Percentiles rank a stretch among this genome's conserved stretches.
phyloP scores from a whole-genome alignment of 2,329 filamentous ascomycete genomes.

The Paraphoma sp. region DNA sequence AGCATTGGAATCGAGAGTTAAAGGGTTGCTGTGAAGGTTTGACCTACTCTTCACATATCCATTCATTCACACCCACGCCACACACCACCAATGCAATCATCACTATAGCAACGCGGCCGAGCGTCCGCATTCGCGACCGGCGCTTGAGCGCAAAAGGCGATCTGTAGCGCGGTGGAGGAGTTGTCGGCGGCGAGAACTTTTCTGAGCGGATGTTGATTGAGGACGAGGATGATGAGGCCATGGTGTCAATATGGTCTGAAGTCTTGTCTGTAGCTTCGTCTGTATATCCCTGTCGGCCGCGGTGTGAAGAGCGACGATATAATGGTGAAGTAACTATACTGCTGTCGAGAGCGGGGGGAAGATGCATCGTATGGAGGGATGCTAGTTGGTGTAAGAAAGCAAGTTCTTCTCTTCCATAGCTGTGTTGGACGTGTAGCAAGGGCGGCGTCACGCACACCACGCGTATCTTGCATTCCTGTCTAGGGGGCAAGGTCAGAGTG shows the following conservation, averaged over 20 bases:
- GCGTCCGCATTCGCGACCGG: not conserved
- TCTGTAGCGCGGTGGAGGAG: not conserved
- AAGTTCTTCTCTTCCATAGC: no score
- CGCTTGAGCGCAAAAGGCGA: not conserved
- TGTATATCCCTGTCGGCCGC: not conserved
- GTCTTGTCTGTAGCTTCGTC: not conserved
- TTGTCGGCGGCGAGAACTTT: not conserved
- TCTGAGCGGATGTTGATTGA: not conserved
- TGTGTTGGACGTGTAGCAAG: not conserved
- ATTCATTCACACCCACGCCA: not conserved
- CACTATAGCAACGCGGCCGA: not conserved
- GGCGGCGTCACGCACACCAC: not conserved
- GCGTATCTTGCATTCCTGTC: not conserved
- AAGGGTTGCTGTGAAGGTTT: not conserved
- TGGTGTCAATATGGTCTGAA: not conserved
- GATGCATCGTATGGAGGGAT: not conserved
- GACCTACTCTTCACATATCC: not conserved
- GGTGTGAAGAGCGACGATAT: constrained; percentile 1
- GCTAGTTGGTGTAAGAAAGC: not conserved
- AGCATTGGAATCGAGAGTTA: not conserved
- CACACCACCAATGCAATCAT: not conserved
- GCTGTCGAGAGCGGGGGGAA: constrained; percentile 1
- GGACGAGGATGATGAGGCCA: not conserved
- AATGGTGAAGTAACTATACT: constrained; percentile 1
- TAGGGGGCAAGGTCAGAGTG: not conserved